phyloP scores from a whole-genome alignment of 2,329 filamentous ascomycete species.

The Trematosphaeria pertusa region DNA sequence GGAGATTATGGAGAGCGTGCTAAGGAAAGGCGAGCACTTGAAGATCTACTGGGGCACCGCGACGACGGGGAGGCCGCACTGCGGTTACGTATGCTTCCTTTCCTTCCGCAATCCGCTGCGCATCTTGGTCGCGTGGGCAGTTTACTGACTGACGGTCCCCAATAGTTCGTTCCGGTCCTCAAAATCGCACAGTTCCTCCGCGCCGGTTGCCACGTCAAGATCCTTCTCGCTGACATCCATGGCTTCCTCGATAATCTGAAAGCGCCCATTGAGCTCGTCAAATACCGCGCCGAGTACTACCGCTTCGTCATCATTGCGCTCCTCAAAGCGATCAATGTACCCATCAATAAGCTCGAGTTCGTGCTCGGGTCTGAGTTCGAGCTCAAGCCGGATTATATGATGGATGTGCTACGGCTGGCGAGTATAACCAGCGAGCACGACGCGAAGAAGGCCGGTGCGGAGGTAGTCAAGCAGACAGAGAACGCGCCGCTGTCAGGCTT shows the following conservation, averaged over 20 bases:
- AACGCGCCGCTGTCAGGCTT: constrained; percentile 77
- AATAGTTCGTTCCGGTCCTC: constrained; percentile 75
- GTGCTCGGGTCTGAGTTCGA: constrained; percentile 88
- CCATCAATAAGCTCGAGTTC: constrained; percentile 80
- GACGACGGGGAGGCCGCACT: constrained; percentile 86
- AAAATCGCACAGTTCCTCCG: constrained; percentile 89
- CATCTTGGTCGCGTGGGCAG: not conserved
- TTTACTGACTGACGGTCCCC: constrained; percentile 12
- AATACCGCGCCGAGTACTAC: constrained; percentile 85
- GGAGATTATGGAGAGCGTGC: constrained; percentile 78
- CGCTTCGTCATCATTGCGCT: constrained; percentile 74
- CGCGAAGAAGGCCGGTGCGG: constrained; percentile 88
- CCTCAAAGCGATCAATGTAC: constrained; percentile 78
- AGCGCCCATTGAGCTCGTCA: constrained; percentile 86
- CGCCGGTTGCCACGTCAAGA: constrained; percentile 81
- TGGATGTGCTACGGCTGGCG: constrained; percentile 84
- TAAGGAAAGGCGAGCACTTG: constrained; percentile 70
- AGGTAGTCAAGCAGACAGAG: constrained; percentile 90
- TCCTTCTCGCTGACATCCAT: constrained; percentile 71
- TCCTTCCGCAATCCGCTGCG: not conserved
- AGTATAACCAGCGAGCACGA: constrained; percentile 77
- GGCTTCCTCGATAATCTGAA: constrained; percentile 85
- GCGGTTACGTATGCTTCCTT: constrained; percentile 68
- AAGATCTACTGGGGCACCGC: constrained; percentile 90
- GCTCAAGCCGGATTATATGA: constrained; percentile 70